Evolutionary conservation across 192 early-diverging fungal genomes (phyloP), one percentile per base, ranked within the genome.

Genomic region (Kickxella alabastrina): DNA sequence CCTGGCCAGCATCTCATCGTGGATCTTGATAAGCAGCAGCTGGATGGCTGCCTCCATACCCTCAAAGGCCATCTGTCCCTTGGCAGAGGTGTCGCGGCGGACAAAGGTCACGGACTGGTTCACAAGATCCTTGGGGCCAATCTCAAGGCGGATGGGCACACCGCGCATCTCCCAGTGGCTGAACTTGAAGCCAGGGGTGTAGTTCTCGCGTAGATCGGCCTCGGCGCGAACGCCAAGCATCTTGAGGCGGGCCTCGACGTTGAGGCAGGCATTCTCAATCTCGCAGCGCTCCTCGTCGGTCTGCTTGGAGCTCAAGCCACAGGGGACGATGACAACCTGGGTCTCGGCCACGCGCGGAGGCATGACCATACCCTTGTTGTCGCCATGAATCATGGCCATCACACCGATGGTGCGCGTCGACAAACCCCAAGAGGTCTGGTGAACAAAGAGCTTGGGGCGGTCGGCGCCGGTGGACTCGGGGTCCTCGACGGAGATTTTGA

Each of bases 361-460:
- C 52, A 99, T 67, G 9, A 99, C 92, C 37, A 99, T 83, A 49
- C 97, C 97, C 84, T 96, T 93, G 79, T 99, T 85, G 69, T 99
- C 97, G 56, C 95, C 88, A 70, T 99, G 97, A 23, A 92, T 79
- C 97, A 99, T 99, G 36, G 98, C 93, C 92, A 98, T 93, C 31
- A 93, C 93, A 70, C 97, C 97, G 68, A 99, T 95, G 26, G 86
- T 92, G 49, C 97, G 89, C 34, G 97, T 99, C 42, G 95, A 87
- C 39, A 99, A 62, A 61, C 97, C 97, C 97, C 97, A 99, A 46
- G 92, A 95, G 80, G 95, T 97, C 80, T 99, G 97, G 91, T 93
- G 97, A 21, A 95, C 94, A 53, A 89, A 75, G 22, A 83, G 68
- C 66, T 90, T 84, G 48, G 82, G 83, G 53, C 82, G 81, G 6